Evolutionary conservation across 176 grass and related monocot species (phyloP).

Genomic region (Zoysia pacifica): DNA sequence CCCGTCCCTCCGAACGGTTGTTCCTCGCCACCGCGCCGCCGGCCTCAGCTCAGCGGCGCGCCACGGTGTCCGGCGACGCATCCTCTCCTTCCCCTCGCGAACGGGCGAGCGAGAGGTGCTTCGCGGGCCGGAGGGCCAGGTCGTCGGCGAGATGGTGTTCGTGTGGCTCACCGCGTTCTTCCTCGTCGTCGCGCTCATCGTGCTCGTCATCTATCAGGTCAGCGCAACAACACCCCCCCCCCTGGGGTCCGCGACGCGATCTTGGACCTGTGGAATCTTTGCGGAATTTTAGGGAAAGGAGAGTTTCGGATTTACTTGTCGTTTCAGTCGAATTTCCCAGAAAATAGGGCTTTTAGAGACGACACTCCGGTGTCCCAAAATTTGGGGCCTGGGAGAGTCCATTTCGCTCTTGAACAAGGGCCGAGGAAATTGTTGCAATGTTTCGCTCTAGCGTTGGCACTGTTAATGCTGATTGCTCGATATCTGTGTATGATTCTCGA

Average conservation of each 20-base stretch:
- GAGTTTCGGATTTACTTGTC: too few relatives aligned
- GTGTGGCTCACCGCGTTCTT: slow-evolving; percentile 92
- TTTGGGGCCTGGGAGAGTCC: not conserved
- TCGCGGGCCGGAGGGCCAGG: not conserved
- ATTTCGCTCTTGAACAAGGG: not conserved
- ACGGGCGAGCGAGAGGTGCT: not conserved
- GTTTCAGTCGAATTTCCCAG: not conserved
- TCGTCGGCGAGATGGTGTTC: slow-evolving; percentile 62
- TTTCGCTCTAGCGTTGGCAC: not conserved
- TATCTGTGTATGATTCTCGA: not conserved
- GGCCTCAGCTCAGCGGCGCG: slow-evolving; percentile 1
- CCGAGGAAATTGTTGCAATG: not conserved
- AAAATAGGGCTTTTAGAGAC: not conserved
- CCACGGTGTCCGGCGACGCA: slow-evolving; percentile 8
- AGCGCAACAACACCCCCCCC: too few relatives aligned
- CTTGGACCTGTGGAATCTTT: too few relatives aligned
- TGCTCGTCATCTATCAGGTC: slow-evolving; percentile 87
- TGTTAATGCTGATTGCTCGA: not conserved
- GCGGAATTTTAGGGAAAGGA: too few relatives aligned
- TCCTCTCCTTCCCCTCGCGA: not conserved
- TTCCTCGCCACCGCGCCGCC: not conserved
- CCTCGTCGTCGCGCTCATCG: slow-evolving; percentile 81
- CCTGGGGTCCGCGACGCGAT: too few relatives aligned
- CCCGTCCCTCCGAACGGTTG: not conserved
- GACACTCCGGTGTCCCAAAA: not conserved